Base-by-base conservation (phyloP, 2,329 filamentous ascomycete species). In the Cytospora schulzeri region DNA sequence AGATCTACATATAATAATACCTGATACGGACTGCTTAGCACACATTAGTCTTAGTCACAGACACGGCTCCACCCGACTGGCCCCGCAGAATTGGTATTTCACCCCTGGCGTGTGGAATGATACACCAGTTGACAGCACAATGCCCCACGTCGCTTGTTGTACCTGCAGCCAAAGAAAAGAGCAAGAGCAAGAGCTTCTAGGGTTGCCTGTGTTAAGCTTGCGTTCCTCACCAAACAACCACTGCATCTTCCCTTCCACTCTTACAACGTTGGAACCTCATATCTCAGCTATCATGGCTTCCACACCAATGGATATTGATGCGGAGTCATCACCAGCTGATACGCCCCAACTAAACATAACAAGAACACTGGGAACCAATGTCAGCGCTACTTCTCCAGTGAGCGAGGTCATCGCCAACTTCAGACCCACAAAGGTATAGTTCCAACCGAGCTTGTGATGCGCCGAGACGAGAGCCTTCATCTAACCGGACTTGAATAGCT, bases 381-480 rank as follows among this genome's bases (percentile, higher is more conserved):
- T 76, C 15, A 75, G 78, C 50, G 79, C 79, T 63, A 84, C 84
- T 7, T 87, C 89, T 15, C 91, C 91, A 73, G 84, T 97, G 62
- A 84, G 86, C 71, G 92, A 97, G 72, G 83, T 95, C 69, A 89
- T 97, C 70, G 82, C 86, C 45, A 88, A 84, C 62, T 96, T 92
- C 74, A 85, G 91, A 58, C 92, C 94, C 9, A 89, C 89, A 55
- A 93, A 92, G 83, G 91, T 94, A 78, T 70, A 78, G 53, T 57
- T 45, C 4, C 59, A n/a, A 41, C 17, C 41, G 28, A 12, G 15
- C 31, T 35, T 41, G 41, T 17, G 15, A 2, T 26, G 35, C 31
- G 14, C 33, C 24, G 29, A n/a, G 28, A 5, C 3, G 17, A 29
- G 19, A 9, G 12, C 24, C 26, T 9, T 26, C 33, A 35, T 38